These are phyloP conservation scores for Oxytropis ochrocephala DNA, from an alignment of 306 rosid genomes.

Conservation along the genomic window DNA sequence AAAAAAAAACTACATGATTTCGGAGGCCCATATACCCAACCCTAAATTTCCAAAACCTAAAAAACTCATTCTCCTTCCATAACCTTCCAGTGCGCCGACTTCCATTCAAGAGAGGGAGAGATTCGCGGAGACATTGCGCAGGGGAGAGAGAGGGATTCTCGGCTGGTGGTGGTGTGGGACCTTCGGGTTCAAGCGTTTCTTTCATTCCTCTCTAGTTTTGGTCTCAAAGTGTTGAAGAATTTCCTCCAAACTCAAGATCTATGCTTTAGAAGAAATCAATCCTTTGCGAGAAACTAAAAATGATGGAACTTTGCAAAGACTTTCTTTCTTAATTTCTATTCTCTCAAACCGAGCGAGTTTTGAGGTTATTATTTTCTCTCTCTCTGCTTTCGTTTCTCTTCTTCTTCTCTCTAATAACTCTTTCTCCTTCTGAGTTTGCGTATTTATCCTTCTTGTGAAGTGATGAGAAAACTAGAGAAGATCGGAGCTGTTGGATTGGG, in stretches of 20 bases:
- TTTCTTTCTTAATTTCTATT: neutral
- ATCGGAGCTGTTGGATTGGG: constrained; percentile 29
- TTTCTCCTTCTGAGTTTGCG: neutral
- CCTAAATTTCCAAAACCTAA: no score
- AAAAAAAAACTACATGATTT: no score
- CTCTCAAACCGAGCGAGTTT: constrained; percentile 14
- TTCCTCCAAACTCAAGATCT: constrained; percentile 43
- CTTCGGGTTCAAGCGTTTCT: no score
- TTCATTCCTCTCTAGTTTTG: no score
- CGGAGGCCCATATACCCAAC: no score
- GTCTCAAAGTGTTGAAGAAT: neutral
- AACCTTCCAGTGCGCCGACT: no score
- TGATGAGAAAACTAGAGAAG: constrained; percentile 11
- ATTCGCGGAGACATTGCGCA: no score
- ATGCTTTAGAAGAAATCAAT: neutral
- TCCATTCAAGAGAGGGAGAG: no score
- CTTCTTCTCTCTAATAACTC: no score
- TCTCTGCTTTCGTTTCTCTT: neutral
- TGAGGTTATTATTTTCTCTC: constrained; percentile 20
- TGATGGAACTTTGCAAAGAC: constrained; percentile 22
- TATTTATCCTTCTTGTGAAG: constrained; percentile 32
- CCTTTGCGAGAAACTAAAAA: neutral
- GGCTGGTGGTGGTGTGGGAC: no score
- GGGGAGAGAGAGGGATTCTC: no score
- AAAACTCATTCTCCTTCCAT: no score